A percentile compares a stretch with the other conserved stretches of the same genome.
Evolutionary conservation across 352 stramenopile genomes (phyloP).

Genomic region (Saprolegnia parasitica): DNA sequence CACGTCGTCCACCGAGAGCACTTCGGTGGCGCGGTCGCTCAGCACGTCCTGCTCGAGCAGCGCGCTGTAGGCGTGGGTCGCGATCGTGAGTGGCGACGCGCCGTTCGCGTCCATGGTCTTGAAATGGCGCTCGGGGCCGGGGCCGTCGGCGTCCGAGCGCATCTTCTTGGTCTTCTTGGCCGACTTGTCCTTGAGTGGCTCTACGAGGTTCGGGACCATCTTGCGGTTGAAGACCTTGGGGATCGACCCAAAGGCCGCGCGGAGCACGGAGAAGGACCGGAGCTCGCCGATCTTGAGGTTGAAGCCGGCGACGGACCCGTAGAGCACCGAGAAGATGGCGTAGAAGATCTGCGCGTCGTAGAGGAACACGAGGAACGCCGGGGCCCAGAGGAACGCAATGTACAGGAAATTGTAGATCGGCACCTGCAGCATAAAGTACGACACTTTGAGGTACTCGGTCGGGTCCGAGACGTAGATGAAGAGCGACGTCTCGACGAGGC

Average conservation of each 20-base stretch:
- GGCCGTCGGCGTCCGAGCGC: slow-evolving; percentile 32
- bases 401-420: slow-evolving; percentile 77
- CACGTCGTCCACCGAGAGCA: slow-evolving; percentile 5
- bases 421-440: slow-evolving; percentile 41
- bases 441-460: slow-evolving; percentile 26
- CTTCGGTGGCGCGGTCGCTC: slow-evolving; percentile 5
- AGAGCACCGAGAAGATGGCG: slow-evolving; percentile 71
- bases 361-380: slow-evolving; percentile 78
- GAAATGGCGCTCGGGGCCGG: slow-evolving; percentile 75
- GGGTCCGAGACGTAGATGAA: slow-evolving; percentile 78
- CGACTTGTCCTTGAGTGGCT: slow-evolving; percentile 14
- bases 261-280: slow-evolving; percentile 70
- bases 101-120: slow-evolving; percentile 43
- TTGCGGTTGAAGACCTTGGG: slow-evolving; percentile 73
- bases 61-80: slow-evolving; percentile 4
- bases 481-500: slow-evolving; percentile 94
- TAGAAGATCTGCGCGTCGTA: slow-evolving; percentile 88
- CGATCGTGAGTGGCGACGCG: background rate
- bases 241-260: slow-evolving; percentile 51
- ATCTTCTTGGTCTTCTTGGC: slow-evolving; percentile 24
- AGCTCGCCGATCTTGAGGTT: slow-evolving; percentile 76
- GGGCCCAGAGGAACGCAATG: slow-evolving; percentile 66
- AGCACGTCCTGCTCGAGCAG: slow-evolving; percentile 12
- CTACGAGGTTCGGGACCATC: slow-evolving; percentile 66
- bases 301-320: slow-evolving; percentile 71